Conservation (phyloP, 192 early-diverging fungal genomes). For the Coemansia sp. region DNA sequence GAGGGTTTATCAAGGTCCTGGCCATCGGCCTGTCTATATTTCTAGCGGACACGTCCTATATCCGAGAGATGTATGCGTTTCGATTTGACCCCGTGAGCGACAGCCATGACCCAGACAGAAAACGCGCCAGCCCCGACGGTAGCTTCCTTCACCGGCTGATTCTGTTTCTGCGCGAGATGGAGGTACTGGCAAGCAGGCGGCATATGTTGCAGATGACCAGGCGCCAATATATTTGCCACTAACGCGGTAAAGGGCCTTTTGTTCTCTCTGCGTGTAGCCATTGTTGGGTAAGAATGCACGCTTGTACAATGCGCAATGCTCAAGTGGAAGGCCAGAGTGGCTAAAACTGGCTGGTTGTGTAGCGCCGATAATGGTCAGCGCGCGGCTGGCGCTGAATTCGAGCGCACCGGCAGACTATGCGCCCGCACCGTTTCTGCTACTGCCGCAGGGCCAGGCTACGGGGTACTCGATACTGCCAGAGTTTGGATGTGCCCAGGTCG, state of each 20-base stretch:
- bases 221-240: too few species aligned
- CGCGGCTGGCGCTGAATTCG: constrained; percentile 10
- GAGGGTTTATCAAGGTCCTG: constrained; percentile 12
- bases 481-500: constrained; percentile 34
- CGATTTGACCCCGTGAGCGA: background rate
- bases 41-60: constrained; percentile 10
- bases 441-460: background rate
- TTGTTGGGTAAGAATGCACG: constrained; percentile 1
- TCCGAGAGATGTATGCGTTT: constrained; percentile 46
- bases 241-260: too few species aligned
- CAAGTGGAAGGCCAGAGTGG: background rate
- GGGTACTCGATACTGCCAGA: constrained; percentile 25
- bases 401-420: constrained; percentile 10
- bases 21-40: constrained; percentile 27
- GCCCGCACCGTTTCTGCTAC: constrained; percentile 17
- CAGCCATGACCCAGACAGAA: background rate
- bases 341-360: background rate
- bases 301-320: background rate
- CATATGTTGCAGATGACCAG: too few species aligned
- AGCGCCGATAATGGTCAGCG: constrained; percentile 10
- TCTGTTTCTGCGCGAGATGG: constrained; percentile 20
- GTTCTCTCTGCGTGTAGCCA: background rate
- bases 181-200: constrained; percentile 4
- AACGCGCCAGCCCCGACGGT: background rate
- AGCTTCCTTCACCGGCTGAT: constrained; percentile 4